Conservation (phyloP, 495 filamentous ascomycete genomes). For the Aspergillus mulundensis region DNA sequence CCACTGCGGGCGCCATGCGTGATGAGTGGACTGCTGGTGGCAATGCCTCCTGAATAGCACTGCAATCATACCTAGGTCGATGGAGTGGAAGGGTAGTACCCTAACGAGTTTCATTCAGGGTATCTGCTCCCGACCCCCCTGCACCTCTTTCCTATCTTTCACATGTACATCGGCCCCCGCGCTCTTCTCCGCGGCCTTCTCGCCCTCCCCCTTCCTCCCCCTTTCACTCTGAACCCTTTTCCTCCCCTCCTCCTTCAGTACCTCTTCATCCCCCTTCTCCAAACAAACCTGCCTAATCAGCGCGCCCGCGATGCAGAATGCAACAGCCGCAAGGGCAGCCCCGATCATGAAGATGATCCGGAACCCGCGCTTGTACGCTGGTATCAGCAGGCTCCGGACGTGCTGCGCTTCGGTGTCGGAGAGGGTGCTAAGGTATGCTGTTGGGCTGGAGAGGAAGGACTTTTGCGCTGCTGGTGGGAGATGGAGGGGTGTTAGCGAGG, state of each 20-base stretch:
- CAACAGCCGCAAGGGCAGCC: constrained; percentile 41
- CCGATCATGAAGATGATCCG: constrained; percentile 48
- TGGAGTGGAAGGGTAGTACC: no score
- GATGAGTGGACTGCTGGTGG: no score
- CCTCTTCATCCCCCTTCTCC: constrained; percentile 41
- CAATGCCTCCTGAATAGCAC: no score
- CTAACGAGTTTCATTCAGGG: no score
- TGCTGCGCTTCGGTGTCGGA: constrained; percentile 29
- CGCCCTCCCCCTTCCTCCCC: constrained; percentile 15
- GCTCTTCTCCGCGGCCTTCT: not conserved
- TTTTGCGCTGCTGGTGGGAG: constrained; percentile 23
- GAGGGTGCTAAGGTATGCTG: constrained; percentile 27
- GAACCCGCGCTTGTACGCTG: constrained; percentile 48
- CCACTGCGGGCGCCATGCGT: no score
- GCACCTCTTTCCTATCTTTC: no score
- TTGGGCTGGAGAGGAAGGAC: constrained; percentile 31
- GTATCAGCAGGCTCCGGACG: constrained; percentile 36
- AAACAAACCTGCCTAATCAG: constrained; percentile 48
- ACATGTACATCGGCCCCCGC: not conserved
- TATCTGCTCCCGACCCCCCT: no score
- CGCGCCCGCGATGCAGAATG: constrained; percentile 39
- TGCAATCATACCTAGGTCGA: no score
- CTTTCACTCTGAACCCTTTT: constrained; percentile 20
- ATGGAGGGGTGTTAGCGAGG: constrained; percentile 30
- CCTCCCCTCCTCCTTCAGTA: constrained; percentile 44